A percentile compares a stretch with the other conserved stretches of the same genome.
phyloP scores from a whole-genome alignment of 805 yeast genomes.

The Sugiyamaella valdiviana region DNA sequence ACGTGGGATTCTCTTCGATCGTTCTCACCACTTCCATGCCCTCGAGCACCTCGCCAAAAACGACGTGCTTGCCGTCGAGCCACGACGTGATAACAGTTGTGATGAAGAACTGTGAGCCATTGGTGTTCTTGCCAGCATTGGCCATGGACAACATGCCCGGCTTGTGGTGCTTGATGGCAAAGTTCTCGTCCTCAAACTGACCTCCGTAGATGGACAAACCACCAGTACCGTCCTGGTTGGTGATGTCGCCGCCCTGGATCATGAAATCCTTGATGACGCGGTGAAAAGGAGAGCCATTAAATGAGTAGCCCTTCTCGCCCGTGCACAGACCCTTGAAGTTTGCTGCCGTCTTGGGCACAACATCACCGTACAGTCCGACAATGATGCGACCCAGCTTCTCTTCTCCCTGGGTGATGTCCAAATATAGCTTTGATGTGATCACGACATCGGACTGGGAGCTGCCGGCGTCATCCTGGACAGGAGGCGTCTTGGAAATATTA shows the following conservation, averaged over 20 bases:
- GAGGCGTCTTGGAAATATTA: not conserved
- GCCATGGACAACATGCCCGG: conserved; percentile 87
- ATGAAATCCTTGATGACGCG: conserved; percentile 78
- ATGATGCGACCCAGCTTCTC: conserved; percentile 69
- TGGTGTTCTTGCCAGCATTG: conserved; percentile 86
- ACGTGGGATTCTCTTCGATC: conserved; percentile 51
- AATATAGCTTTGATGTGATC: conserved; percentile 71
- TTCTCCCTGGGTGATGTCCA: conserved; percentile 76
- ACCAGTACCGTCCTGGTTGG: conserved; percentile 62
- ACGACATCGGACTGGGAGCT: conserved; percentile 31
- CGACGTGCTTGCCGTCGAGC: conserved; percentile 64
- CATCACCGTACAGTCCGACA: conserved; percentile 51
- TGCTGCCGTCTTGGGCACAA: conserved; percentile 82
- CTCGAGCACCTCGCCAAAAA: conserved; percentile 58
- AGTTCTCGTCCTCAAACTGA: conserved; percentile 27
- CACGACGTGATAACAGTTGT: conserved; percentile 69
- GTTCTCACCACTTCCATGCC: conserved; percentile 42
- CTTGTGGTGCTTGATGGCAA: conserved; percentile 57
- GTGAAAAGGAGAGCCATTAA: conserved; percentile 79
- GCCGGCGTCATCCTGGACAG: not conserved
- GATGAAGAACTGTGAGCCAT: conserved; percentile 86
- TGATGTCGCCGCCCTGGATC: conserved; percentile 38
- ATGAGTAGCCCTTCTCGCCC: conserved; percentile 75
- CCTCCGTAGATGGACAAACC: conserved; percentile 62
- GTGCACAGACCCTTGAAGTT: conserved; percentile 84